A percentile compares a stretch with the other conserved stretches of the same genome.
Evolutionary conservation across 148 eudicot species (phyloP).

Genomic region (Camellia granthamiana): DNA sequence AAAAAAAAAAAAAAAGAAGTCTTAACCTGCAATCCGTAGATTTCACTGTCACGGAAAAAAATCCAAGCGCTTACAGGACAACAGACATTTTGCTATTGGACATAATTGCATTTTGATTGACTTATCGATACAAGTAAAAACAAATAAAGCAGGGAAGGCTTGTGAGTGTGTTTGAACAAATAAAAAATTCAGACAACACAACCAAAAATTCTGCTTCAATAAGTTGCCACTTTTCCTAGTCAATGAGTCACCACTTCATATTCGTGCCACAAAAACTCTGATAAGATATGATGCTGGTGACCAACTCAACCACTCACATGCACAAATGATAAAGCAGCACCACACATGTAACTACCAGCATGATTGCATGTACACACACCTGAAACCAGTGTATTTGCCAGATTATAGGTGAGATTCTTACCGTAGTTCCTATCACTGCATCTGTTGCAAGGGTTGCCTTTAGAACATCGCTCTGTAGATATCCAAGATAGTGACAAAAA

Average conservation of each 20-base stretch:
- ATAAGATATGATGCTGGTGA: not conserved
- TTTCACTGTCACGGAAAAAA: not conserved
- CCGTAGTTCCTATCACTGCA: conserved; percentile 88
- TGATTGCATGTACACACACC: not conserved
- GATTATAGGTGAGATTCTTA: conserved; percentile 26
- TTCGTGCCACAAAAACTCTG: not conserved
- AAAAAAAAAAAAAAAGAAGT: too few relatives aligned
- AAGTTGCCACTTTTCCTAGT: not conserved
- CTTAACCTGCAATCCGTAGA: too few relatives aligned
- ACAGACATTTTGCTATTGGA: too few relatives aligned
- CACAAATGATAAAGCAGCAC: not conserved
- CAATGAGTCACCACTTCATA: not conserved
- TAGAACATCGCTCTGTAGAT: conserved; percentile 68
- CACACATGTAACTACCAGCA: not conserved
- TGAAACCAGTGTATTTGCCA: not conserved
- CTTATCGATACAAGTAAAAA: too few relatives aligned
- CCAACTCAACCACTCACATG: not conserved
- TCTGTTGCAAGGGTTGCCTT: conserved; percentile 97
- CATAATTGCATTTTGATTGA: too few relatives aligned
- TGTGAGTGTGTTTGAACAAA: not conserved
- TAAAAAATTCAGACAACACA: not conserved
- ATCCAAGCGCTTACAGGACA: not conserved
- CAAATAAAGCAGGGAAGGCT: not conserved
- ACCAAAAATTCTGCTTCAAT: not conserved
- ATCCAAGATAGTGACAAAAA: conserved; percentile 11